Evolutionary conservation across 306 rosid species (phyloP).

Genomic region (Rubus idaeus): DNA sequence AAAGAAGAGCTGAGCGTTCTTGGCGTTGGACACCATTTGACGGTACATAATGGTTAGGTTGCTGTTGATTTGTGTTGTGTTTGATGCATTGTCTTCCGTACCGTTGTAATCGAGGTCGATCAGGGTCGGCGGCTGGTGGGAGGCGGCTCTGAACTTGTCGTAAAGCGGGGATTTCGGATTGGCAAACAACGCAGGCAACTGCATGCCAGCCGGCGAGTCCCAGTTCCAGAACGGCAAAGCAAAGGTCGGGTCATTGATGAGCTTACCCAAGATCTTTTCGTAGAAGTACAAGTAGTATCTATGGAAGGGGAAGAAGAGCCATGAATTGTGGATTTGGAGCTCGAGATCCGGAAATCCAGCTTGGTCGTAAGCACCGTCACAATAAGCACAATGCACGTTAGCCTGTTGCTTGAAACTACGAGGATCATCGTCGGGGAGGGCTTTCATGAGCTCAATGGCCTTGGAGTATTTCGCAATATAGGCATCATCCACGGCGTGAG

Average conservation of each 20-base stretch:
- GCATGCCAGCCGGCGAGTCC: constrained; percentile 62
- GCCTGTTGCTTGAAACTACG: constrained; percentile 69
- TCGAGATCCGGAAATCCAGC: constrained; percentile 58
- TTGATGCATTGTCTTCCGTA: accelerated
- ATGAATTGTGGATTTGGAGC: constrained; percentile 59
- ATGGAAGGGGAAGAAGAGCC: constrained; percentile 82
- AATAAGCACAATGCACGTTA: constrained; percentile 69
- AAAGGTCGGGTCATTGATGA: constrained; percentile 52
- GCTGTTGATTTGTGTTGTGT: not conserved
- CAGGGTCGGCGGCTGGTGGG: constrained; percentile 60
- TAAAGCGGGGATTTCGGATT: constrained; percentile 53
- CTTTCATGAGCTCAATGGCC: constrained; percentile 60
- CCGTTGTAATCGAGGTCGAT: constrained; percentile 43
- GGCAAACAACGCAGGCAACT: constrained; percentile 45
- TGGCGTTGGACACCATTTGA: constrained; percentile 58
- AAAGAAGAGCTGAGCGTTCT: constrained; percentile 45
- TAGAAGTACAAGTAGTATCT: constrained; percentile 63
- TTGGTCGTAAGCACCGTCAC: constrained; percentile 65
- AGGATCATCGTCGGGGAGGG: constrained; percentile 58
- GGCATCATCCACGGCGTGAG: constrained; percentile 44
- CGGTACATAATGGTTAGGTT: constrained; percentile 63
- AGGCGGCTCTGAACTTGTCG: constrained; percentile 36
- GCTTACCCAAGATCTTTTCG: constrained; percentile 63
- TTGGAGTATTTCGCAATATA: constrained; percentile 50
- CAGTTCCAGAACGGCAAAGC: constrained; percentile 75